A percentile compares a stretch with the other conserved stretches of the same genome.
These are phyloP conservation scores for Tardiomyces digboiensis DNA, from an alignment of 1,139 yeast species.

Conservation along the genomic window DNA sequence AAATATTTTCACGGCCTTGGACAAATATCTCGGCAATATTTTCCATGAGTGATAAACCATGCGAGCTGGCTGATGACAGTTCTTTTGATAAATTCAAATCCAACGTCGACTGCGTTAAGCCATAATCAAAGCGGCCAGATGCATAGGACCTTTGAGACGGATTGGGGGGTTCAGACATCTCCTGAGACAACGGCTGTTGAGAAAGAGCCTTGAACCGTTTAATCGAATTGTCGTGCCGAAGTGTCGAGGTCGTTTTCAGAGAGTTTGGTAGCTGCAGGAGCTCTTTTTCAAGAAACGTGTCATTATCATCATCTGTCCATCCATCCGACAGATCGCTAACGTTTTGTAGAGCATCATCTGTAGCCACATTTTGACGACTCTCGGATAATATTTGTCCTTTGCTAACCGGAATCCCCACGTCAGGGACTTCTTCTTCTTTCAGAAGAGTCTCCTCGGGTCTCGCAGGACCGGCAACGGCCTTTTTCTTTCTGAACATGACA, in stretches of 20 bases:
- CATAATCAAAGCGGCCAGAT: too few species aligned
- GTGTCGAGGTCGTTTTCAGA: neutral
- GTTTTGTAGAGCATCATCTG: neutral
- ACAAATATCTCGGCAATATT: neutral
- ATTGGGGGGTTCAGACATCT: too few species aligned
- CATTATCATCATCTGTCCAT: neutral
- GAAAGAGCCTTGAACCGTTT: neutral
- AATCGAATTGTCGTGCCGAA: neutral
- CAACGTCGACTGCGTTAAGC: neutral
- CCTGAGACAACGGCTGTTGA: too few species aligned
- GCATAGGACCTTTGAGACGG: too few species aligned
- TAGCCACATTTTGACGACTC: neutral
- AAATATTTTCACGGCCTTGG: neutral
- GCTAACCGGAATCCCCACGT: too few species aligned
- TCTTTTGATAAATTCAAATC: neutral
- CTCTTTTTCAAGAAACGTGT: too few species aligned
- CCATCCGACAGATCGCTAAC: neutral
- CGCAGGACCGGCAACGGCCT: neutral
- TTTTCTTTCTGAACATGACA: constrained; percentile 9
- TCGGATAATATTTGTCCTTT: neutral
- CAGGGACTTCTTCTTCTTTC: too few species aligned
- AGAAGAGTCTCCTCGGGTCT: too few species aligned
- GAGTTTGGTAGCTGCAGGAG: neutral
- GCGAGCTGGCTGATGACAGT: neutral
- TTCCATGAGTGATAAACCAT: neutral